A percentile compares a stretch with the other conserved stretches of the same genome.
Evolutionary conservation across 73 alveolate genomes (phyloP).

Genomic region (Stentor coeruleus): DNA sequence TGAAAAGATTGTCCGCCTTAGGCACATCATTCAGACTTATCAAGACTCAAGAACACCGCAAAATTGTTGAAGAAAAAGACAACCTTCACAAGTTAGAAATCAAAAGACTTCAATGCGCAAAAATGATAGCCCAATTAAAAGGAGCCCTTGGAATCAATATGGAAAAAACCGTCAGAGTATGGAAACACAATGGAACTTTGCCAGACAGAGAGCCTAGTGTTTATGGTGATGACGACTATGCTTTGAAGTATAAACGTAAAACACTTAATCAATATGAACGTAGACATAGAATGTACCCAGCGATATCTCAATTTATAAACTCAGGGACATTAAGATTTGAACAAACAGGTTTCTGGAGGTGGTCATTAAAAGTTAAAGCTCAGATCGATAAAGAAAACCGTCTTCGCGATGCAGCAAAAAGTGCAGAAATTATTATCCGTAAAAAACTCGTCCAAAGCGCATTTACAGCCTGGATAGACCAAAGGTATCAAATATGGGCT

Average conservation of each 20-base stretch:
- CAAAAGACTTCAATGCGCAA: constrained; percentile 19
- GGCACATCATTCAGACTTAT: background rate
- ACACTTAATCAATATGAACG: background rate
- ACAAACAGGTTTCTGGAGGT: constrained; percentile 21
- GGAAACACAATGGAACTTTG: background rate
- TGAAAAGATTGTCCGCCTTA: no score
- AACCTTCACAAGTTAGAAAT: background rate
- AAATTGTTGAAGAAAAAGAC: background rate
- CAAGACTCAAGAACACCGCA: background rate
- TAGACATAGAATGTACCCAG: background rate
- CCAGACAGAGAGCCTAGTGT: background rate
- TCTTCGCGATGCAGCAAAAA: background rate
- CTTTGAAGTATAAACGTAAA: background rate
- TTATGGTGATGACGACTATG: no score
- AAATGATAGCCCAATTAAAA: background rate
- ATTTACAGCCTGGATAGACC: background rate
- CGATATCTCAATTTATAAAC: background rate
- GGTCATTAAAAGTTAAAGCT: background rate
- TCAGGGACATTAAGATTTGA: constrained; percentile 1
- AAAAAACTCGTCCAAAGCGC: background rate
- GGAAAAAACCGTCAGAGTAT: background rate
- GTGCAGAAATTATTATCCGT: background rate
- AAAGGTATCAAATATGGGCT: background rate
- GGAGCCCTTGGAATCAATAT: constrained; percentile 22
- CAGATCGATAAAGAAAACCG: background rate